These are phyloP conservation scores for Oenanthe sinensis DNA, from an alignment of 129 eudicot species.

Conservation along the genomic window DNA sequence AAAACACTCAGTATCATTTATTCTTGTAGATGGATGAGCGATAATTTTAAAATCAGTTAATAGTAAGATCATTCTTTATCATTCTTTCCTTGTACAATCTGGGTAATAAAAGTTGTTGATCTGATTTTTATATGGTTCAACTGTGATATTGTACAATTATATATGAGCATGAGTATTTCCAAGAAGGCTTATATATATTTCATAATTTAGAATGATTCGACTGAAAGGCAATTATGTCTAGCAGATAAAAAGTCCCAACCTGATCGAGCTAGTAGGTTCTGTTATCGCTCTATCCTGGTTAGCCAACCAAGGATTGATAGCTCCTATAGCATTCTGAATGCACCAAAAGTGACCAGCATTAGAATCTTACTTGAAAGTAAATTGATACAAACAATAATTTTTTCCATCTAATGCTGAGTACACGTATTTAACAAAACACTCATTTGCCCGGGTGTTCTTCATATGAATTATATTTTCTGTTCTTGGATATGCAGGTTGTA, in stretches of 20 bases:
- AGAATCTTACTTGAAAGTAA: neutral
- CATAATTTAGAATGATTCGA: neutral
- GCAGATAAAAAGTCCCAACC: neutral
- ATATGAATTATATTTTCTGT: neutral
- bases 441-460: neutral
- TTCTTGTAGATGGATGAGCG: neutral
- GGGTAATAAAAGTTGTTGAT: neutral
- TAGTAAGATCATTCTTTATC: neutral
- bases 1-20: neutral
- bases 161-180: neutral
- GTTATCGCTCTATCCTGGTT: conserved; percentile 5
- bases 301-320: conserved; percentile 6
- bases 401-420: neutral
- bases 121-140: neutral
- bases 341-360: neutral
- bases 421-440: neutral
- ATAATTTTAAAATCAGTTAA: neutral
- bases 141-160: neutral
- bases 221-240: neutral
- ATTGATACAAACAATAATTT: neutral
- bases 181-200: neutral
- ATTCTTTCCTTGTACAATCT: neutral
- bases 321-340: conserved; percentile 9
- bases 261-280: conserved; percentile 11
- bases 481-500: neutral